These are phyloP conservation scores for Kentomonas sorsogonicus DNA, from an alignment of 208 protist species.

Conservation along the genomic window DNA sequence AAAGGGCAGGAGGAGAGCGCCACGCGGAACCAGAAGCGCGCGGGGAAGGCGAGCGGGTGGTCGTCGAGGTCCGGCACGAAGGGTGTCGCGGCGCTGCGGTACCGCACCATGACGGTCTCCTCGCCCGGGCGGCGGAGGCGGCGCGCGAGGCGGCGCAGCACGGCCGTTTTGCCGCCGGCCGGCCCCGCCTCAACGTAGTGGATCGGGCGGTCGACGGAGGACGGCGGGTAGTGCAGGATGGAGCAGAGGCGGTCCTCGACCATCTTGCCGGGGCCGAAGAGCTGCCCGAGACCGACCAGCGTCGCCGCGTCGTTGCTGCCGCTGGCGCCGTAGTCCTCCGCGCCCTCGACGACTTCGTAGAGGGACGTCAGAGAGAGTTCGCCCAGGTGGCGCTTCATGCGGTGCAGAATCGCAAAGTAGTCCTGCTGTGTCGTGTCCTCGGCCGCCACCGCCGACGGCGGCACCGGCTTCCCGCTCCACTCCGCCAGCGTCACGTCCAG, in stretches of 20 bases:
- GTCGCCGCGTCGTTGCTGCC: slow-evolving; percentile 60
- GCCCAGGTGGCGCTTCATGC: slow-evolving; percentile 44
- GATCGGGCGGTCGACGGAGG: slow-evolving; percentile 50
- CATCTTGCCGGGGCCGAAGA: slow-evolving; percentile 74
- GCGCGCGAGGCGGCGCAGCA: slow-evolving; percentile 58
- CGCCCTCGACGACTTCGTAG: slow-evolving; percentile 41
- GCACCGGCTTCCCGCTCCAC: slow-evolving; percentile 48
- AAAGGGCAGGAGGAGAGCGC: slow-evolving; percentile 67
- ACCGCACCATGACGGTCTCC: slow-evolving; percentile 65
- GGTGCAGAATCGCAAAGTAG: slow-evolving; percentile 72
- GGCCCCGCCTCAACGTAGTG: slow-evolving; percentile 73
- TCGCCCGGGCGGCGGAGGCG: slow-evolving; percentile 28
- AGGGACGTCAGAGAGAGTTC: slow-evolving; percentile 54
- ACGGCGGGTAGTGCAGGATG: slow-evolving; percentile 48
- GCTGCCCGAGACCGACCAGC: slow-evolving; percentile 59
- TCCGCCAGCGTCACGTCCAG: slow-evolving; percentile 60
- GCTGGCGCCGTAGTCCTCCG: slow-evolving; percentile 42
- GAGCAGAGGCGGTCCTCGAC: slow-evolving; percentile 71
- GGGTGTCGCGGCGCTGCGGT: slow-evolving; percentile 58
- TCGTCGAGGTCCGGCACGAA: slow-evolving; percentile 78
- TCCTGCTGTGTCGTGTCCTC: slow-evolving; percentile 53
- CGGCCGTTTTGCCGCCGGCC: slow-evolving; percentile 65
- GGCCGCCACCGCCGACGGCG: slow-evolving; percentile 9
- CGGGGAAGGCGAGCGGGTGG: slow-evolving; percentile 68
- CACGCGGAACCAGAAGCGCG: slow-evolving; percentile 82